Evolutionary conservation across 2,329 filamentous ascomycete genomes (phyloP).

Genomic region (Bipolaris gigantea): DNA sequence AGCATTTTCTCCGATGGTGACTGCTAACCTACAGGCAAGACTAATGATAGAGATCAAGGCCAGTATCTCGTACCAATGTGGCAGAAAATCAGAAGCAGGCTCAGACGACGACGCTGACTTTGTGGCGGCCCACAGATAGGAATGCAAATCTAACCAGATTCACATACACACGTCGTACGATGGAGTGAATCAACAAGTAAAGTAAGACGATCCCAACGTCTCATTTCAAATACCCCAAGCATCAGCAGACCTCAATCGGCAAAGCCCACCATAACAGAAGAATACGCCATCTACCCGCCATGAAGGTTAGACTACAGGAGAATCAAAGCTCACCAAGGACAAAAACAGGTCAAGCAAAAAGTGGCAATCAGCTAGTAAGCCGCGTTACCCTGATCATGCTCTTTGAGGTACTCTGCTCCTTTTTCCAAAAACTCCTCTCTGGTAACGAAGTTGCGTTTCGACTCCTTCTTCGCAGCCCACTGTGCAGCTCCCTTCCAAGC

Average conservation of each 20-base stretch:
- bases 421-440: slow-evolving; percentile 88
- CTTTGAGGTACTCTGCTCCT: slow-evolving; percentile 92
- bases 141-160: neutral
- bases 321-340: neutral
- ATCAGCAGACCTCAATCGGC: neutral
- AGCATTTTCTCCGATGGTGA: neutral
- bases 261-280: neutral
- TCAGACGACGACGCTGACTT: neutral
- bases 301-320: neutral
- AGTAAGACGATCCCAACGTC: neutral
- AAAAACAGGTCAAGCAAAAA: neutral
- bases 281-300: neutral
- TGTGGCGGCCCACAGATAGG: neutral
- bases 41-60: neutral
- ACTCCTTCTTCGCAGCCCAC: slow-evolving; percentile 69
- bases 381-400: slow-evolving; percentile 51
- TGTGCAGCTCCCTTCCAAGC: slow-evolving; percentile 90
- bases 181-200: neutral
- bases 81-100: neutral
- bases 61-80: neutral
- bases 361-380: slow-evolving; percentile 5
- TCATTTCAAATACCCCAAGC: neutral
- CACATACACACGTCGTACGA: neutral
- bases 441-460: slow-evolving; percentile 69
- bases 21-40: neutral